Percentiles rank a stretch among this genome's conserved stretches.
These are phyloP conservation scores for Onygenales sp. DNA, from an alignment of 2,329 filamentous ascomycete species.

Conservation along the genomic window DNA sequence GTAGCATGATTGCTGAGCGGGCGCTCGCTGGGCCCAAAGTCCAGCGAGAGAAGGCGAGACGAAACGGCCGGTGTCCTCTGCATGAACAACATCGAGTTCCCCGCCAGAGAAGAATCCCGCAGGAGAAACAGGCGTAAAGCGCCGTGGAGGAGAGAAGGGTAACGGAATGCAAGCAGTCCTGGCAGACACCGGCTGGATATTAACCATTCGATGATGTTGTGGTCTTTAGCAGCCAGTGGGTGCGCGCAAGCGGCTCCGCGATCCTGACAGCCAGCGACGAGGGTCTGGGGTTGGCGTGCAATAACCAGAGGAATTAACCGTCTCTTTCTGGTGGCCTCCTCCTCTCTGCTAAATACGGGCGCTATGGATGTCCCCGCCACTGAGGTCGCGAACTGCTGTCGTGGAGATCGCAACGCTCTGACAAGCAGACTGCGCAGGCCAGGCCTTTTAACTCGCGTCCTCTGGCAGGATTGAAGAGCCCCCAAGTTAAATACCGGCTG, in stretches of 20 bases:
- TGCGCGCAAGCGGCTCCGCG: not conserved
- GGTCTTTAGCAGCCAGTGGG: too few species aligned
- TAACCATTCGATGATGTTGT: too few species aligned
- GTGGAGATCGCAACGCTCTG: too few species aligned
- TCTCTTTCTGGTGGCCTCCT: not conserved
- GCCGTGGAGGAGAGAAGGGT: not conserved
- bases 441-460: too few species aligned
- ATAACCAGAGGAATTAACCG: not conserved
- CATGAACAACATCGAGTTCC: slow-evolving; percentile 31
- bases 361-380: not conserved
- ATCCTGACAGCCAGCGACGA: not conserved
- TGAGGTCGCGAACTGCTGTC: not conserved
- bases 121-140: not conserved
- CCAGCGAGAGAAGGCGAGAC: slow-evolving; percentile 15
- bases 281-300: not conserved
- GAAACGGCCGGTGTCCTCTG: slow-evolving; percentile 22
- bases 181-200: too few species aligned
- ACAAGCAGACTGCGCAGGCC: too few species aligned
- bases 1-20: slow-evolving; percentile 12
- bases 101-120: not conserved
- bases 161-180: not conserved
- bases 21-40: slow-evolving; percentile 9
- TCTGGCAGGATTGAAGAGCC: too few species aligned
- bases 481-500: too few species aligned
- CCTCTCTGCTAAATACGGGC: not conserved